Conservation (phyloP, 2,329 filamentous ascomycete genomes). For the Diaporthe citriasiana region DNA sequence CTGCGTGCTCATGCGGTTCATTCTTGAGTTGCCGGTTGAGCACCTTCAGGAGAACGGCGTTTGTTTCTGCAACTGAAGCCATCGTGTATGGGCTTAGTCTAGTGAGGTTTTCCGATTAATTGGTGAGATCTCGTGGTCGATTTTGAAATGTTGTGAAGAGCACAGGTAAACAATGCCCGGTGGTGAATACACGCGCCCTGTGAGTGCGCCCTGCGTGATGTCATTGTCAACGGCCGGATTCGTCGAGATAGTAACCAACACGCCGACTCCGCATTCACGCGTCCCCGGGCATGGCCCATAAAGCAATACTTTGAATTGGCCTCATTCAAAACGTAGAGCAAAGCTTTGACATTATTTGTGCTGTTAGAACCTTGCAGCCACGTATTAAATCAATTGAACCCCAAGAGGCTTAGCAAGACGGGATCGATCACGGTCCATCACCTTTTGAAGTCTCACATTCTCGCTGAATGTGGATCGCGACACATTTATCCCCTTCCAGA, state of each 20-base stretch:
- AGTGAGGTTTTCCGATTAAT: not conserved
- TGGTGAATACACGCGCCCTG: not conserved
- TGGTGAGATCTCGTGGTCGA: not conserved
- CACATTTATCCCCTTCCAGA: no score
- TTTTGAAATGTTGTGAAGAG: not conserved
- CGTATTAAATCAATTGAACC: no score
- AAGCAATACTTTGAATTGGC: not conserved
- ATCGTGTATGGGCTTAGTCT: not conserved
- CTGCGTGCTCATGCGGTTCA: not conserved
- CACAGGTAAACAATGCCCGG: not conserved
- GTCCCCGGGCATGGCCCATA: not conserved
- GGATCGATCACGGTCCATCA: no score
- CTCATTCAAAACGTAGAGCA: no score
- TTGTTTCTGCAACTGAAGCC: not conserved
- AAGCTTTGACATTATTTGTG: no score
- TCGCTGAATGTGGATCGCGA: no score
- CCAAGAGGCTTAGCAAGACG: no score
- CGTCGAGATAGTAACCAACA: not conserved
- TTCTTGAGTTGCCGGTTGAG: not conserved
- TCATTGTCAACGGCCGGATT: not conserved
- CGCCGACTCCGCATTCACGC: not conserved
- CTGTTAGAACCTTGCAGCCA: no score
- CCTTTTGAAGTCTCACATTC: no score
- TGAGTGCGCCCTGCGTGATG: conserved; percentile 1
- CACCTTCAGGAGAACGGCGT: not conserved